Conservation (phyloP, 2,329 filamentous ascomycete species). For the Colletotrichum sp. region DNA sequence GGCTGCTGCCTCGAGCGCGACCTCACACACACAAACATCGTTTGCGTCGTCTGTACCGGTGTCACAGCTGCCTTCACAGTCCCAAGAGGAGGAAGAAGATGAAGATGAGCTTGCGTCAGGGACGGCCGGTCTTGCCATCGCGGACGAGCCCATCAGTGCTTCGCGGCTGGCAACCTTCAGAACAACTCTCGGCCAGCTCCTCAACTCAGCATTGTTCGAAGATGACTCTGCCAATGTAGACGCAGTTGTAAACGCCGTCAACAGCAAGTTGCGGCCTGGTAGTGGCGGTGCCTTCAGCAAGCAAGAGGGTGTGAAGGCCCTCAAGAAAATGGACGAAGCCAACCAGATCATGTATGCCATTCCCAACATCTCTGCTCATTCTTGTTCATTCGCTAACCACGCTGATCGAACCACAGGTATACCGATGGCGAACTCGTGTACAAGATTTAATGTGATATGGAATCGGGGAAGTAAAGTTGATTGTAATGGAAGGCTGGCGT, state of each 20-base stretch:
- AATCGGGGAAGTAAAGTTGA: background rate
- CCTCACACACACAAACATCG: slow-evolving; percentile 58
- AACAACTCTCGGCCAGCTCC: slow-evolving; percentile 79
- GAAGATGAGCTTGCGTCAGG: slow-evolving; percentile 50
- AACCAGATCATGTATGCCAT: slow-evolving; percentile 90
- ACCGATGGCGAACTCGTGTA: slow-evolving; percentile 71
- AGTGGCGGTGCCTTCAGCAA: slow-evolving; percentile 68
- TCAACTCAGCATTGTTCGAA: slow-evolving; percentile 82
- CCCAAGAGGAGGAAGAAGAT: slow-evolving; percentile 43
- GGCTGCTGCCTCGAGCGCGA: slow-evolving; percentile 39
- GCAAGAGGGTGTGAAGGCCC: slow-evolving; percentile 76
- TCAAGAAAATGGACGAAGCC: slow-evolving; percentile 79
- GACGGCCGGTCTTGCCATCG: slow-evolving; percentile 47
- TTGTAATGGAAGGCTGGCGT: background rate
- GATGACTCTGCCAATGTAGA: slow-evolving; percentile 83
- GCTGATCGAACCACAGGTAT: slow-evolving; percentile 46
- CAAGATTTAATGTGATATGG: slow-evolving; percentile 58
- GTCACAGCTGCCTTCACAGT: slow-evolving; percentile 66
- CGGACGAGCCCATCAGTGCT: slow-evolving; percentile 58
- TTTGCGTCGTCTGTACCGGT: slow-evolving; percentile 81
- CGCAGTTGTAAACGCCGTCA: slow-evolving; percentile 79
- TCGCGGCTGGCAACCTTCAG: slow-evolving; percentile 78
- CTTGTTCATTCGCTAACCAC: background rate
- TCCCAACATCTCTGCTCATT: background rate
- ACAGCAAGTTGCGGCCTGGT: slow-evolving; percentile 65